phyloP scores from a whole-genome alignment of 2,329 filamentous ascomycete genomes.

The Drechslerella dactyloides region DNA sequence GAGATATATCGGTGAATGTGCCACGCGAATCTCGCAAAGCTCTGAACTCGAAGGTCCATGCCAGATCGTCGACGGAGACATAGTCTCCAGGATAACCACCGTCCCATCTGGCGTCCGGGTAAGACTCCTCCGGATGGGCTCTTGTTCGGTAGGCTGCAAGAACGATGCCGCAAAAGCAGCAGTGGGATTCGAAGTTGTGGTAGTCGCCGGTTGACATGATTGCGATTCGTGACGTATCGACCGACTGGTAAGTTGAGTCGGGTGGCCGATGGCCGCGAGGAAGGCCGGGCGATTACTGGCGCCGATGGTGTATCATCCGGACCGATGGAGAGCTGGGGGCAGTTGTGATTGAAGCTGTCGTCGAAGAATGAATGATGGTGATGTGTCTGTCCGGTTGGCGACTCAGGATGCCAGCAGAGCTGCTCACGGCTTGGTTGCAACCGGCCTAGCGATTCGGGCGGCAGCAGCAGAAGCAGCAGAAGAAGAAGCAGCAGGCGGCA shows the following conservation, averaged over 20 bases:
- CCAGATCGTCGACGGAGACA: constrained; percentile 41
- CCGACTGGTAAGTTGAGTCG: neutral
- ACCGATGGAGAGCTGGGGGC: too few species aligned
- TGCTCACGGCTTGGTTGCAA: too few species aligned
- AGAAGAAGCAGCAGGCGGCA: too few species aligned
- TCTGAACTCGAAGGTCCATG: constrained; percentile 49
- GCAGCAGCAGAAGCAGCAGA: too few species aligned
- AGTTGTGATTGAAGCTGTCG: too few species aligned
- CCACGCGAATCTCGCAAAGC: constrained; percentile 47
- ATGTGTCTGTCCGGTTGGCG: too few species aligned
- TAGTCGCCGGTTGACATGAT: constrained; percentile 43
- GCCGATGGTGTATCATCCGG: too few species aligned
- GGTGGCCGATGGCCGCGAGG: neutral
- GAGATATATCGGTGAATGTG: constrained; percentile 36
- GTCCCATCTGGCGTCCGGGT: constrained; percentile 48
- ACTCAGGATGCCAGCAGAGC: too few species aligned
- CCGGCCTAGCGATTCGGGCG: too few species aligned
- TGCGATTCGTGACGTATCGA: constrained; percentile 15
- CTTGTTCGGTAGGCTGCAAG: constrained; percentile 45
- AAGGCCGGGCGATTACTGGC: neutral
- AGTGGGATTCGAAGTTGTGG: constrained; percentile 48
- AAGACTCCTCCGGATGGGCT: constrained; percentile 36
- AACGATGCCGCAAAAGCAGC: constrained; percentile 48
- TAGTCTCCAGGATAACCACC: constrained; percentile 47
- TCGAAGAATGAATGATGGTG: too few species aligned